Base-by-base conservation (phyloP, 371 early-diverging fungal genomes). In the Mortierella sp. region DNA sequence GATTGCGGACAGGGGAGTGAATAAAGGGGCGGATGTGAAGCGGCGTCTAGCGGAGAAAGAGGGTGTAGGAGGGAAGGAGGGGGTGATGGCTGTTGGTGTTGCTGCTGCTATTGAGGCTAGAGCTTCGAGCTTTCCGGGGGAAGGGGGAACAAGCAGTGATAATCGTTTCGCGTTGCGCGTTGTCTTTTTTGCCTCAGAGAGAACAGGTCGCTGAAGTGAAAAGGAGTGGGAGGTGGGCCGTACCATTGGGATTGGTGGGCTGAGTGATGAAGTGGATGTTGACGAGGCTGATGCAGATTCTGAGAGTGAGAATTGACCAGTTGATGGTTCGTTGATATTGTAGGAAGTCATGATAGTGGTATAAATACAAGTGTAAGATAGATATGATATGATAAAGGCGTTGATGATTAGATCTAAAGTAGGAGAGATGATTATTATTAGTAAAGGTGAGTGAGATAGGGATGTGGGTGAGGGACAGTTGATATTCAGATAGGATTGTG, bases 161-260 rank as follows among this genome's bases (percentile, higher is more conserved):
- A 84, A 64, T 47, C 75, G 68, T 70, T 84, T 84, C n/a, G 80
- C 68, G 66, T 84, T 84, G 54, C 84, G 72, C 20, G 30, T 30
- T 30, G 66, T 71, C 69, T 71, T 73, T 68, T 74, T 77, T 74
- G 61, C 24, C 58, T 52, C 49, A 62, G 59, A 8, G 54, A 64
- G 20, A 16, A 5, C 22, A 55, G 78, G 75, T 18, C 72, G 72
- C 30, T 73, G 78, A 9, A 75, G 75, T 6, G 75, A 74, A 55
- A 79, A 71, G 12, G 75, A 70, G 63, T 79, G 79, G 22, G 79
- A 74, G 39, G 72, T 43, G 3, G 77, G 77, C 1, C 77, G 68
- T 39, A 52, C 45, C 68, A 72, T 73, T 26, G 77, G 63, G 5
- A 65, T 16, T 16, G 77, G 70, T 26, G 78, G 64, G 30, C 55